Evolutionary conservation across 2,329 filamentous ascomycete species (phyloP).

Genomic region (Aspergillus amoenus): DNA sequence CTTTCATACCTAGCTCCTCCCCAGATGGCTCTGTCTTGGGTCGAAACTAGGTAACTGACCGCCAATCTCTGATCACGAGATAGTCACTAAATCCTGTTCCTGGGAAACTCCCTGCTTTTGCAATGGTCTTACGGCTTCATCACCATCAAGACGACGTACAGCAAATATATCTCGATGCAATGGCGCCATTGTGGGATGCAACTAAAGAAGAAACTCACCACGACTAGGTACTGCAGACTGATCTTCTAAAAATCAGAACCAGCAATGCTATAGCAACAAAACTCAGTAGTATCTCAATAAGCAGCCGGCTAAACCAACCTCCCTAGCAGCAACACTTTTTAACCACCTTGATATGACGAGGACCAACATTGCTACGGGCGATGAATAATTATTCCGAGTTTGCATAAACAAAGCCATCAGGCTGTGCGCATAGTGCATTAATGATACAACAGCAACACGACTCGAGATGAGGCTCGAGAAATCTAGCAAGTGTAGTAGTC

Average conservation of each 20-base stretch:
- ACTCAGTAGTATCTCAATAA: background rate
- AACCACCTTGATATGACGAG: background rate
- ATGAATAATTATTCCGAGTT: background rate
- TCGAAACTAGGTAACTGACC: no score
- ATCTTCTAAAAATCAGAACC: slow-evolving; percentile 3
- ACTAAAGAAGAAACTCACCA: background rate
- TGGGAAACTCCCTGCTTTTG: background rate
- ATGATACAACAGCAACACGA: slow-evolving; percentile 14
- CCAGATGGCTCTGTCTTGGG: no score
- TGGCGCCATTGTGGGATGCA: background rate
- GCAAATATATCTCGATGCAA: background rate
- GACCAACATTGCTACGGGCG: background rate
- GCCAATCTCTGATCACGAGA: no score
- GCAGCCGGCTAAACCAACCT: background rate
- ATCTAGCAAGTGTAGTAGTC: no score
- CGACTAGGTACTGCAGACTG: background rate
- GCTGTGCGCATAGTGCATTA: background rate
- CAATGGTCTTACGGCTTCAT: background rate
- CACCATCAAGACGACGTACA: background rate
- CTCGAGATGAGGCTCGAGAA: slow-evolving; percentile 22
- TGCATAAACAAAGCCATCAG: background rate
- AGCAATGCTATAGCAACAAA: slow-evolving; percentile 12
- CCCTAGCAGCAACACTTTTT: background rate
- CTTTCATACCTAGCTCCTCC: background rate
- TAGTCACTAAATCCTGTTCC: background rate